Conservation (phyloP, 805 yeast species). For the Kodamaea kaohsiungensis region DNA sequence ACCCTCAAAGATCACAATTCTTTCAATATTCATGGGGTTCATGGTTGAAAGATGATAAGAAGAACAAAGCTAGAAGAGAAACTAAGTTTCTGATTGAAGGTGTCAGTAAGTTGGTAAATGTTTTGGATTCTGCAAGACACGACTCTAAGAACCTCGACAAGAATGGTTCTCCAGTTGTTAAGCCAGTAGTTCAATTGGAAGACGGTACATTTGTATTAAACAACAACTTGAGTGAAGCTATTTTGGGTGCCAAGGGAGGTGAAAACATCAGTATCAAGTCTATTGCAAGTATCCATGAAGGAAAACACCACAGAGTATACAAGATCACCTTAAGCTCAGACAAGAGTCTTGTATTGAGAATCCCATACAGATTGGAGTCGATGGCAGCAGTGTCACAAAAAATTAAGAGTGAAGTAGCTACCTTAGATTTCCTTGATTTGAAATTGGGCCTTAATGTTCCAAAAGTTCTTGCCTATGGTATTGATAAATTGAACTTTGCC, state of each 20-base stretch:
- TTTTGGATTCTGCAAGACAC: constrained; percentile 40
- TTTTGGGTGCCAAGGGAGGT: constrained; percentile 48
- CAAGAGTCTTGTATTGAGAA: constrained; percentile 69
- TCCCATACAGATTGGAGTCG: constrained; percentile 79
- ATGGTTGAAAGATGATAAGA: constrained; percentile 80
- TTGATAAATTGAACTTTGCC: constrained; percentile 59
- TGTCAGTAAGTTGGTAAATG: constrained; percentile 52
- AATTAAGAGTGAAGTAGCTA: constrained; percentile 88
- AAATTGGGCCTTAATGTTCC: constrained; percentile 75
- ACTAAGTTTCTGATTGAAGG: constrained; percentile 86
- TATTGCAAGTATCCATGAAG: constrained; percentile 86
- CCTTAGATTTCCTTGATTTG: constrained; percentile 73
- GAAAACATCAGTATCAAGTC: constrained; percentile 55
- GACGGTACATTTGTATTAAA: constrained; percentile 46
- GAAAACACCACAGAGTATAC: constrained; percentile 89
- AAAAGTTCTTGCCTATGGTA: constrained; percentile 66
- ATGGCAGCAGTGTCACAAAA: constrained; percentile 65
- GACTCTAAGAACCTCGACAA: constrained; percentile 25
- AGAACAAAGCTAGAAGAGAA: constrained; percentile 71
- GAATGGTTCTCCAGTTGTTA: constrained; percentile 22
- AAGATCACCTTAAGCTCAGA: constrained; percentile 63
- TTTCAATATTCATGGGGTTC: constrained; percentile 95
- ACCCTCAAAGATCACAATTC: constrained; percentile 69
- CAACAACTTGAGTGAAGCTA: constrained; percentile 45
- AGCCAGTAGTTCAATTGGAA: constrained; percentile 33